Conservation (phyloP, 2,329 filamentous ascomycete genomes). For the Fusarium temperatum region DNA sequence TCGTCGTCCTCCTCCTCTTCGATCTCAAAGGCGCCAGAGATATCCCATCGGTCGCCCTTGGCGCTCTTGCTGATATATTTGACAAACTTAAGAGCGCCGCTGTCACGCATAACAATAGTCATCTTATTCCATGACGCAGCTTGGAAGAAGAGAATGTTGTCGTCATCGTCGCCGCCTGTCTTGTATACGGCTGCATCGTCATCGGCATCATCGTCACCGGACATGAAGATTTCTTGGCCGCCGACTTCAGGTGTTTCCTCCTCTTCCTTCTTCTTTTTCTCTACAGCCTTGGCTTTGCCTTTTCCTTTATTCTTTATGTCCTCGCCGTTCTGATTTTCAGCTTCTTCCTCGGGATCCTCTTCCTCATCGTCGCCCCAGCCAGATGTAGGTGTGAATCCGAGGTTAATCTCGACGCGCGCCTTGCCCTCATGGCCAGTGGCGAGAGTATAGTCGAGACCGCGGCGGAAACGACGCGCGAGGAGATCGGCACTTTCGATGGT, state of each 20-base stretch:
- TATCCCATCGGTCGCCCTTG: constrained; percentile 90
- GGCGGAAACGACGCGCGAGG: constrained; percentile 86
- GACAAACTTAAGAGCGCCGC: constrained; percentile 88
- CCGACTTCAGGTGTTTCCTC: constrained; percentile 66
- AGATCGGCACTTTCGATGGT: constrained; percentile 78
- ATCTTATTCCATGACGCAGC: constrained; percentile 85
- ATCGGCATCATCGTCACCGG: constrained; percentile 76
- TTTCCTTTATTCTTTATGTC: constrained; percentile 45
- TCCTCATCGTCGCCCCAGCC: constrained; percentile 82
- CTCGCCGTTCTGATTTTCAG: constrained; percentile 46
- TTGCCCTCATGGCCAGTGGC: constrained; percentile 84
- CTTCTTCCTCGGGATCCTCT: constrained; percentile 51
- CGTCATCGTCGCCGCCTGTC: constrained; percentile 76
- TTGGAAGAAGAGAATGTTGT: constrained; percentile 72
- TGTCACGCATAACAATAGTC: constrained; percentile 88
- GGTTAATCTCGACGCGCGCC: constrained; percentile 84
- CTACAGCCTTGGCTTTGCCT: constrained; percentile 35
- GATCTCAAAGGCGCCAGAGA: constrained; percentile 81
- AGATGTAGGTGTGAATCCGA: constrained; percentile 83
- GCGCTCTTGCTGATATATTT: constrained; percentile 91
- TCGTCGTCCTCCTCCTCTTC: constrained; percentile 62
- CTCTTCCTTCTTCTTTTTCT: constrained; percentile 1
- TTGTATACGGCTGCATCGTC: constrained; percentile 91
- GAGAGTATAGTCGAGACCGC: constrained; percentile 89
- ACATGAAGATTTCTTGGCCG: constrained; percentile 93